Evolutionary conservation across 345 rosid species (phyloP), one percentile per base, ranked within the genome.

Genomic region (Boechera divaricarpa): DNA sequence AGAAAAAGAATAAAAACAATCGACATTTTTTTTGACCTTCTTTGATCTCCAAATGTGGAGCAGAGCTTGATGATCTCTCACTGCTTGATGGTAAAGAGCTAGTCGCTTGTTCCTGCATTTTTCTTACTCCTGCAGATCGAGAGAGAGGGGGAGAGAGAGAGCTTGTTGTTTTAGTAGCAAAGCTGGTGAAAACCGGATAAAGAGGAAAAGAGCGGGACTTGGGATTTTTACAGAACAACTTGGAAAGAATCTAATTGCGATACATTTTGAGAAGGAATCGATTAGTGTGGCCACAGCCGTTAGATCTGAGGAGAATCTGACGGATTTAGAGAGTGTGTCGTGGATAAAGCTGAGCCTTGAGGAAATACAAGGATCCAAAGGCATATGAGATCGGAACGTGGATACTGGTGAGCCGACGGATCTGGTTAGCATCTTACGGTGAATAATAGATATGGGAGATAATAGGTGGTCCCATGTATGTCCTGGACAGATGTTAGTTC

Each of bases 21-120:
- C 29, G 29, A 28, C 29, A 28, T 2, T 28, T 28, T 28, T 26
- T 2, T 31, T 44, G 13, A 51, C 98, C 98, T 80, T 91, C 99
- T 88, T 89, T 96, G 82, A 85, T 82, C 82, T 90, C 97, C 56
- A 83, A 86, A 63, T 87, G 99, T 7, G 84, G 87, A 47, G 93
- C 92, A 11, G 99, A 91, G 83, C 99, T 91, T n/a, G 99, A 91
- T 36, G 99, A 96, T 78, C 96, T 87, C 80, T 96, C 99, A 38
- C 99, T 93, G 79, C 99, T 93, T 16, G 97, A 93, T 5, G 90
- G 95, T 41, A 96, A 44, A 67, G 99, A 91, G 63, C 97, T 89
- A 10, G 96, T 87, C 8, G 91, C 87, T 76, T 86, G 97, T 56
- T 91, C 99, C 66, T 92, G 96, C 99, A 96, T 93, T 67, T 66